These are phyloP conservation scores for Eragrostis tef DNA, from an alignment of 202 grass and related monocot genomes.

Conservation along the genomic window DNA sequence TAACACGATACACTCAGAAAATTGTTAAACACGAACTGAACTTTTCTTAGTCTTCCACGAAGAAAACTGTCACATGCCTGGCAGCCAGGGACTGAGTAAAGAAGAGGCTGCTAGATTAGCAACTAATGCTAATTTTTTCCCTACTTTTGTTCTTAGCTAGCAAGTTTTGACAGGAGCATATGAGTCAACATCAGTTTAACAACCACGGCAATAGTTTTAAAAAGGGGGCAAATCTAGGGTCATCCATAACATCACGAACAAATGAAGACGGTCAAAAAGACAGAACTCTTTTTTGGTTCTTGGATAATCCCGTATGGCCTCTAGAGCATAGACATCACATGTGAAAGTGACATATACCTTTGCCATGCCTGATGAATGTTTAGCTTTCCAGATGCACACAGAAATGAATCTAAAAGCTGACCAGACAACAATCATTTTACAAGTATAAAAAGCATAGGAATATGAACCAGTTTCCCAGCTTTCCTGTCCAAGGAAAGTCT, in stretches of 20 bases:
- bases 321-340: neutral
- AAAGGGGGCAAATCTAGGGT: neutral
- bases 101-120: neutral
- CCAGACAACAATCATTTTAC: neutral
- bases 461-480: neutral
- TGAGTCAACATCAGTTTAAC: neutral
- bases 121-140: neutral
- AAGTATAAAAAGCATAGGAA: neutral
- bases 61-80: too few species aligned
- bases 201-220: neutral
- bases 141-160: neutral
- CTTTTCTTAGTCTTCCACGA: too few species aligned
- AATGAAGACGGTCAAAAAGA: neutral
- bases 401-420: neutral
- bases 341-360: neutral
- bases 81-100: neutral
- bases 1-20: too few species aligned
- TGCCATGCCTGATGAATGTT: neutral
- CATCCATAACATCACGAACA: neutral
- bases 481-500: slow-evolving; percentile 27
- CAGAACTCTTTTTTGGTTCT: neutral
- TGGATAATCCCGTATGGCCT: neutral
- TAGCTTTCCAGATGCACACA: neutral
- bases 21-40: too few species aligned
- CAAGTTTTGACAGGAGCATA: neutral